These are phyloP conservation scores for Monosporascus sp. DNA, from an alignment of 2,329 filamentous ascomycete species.

Conservation along the genomic window DNA sequence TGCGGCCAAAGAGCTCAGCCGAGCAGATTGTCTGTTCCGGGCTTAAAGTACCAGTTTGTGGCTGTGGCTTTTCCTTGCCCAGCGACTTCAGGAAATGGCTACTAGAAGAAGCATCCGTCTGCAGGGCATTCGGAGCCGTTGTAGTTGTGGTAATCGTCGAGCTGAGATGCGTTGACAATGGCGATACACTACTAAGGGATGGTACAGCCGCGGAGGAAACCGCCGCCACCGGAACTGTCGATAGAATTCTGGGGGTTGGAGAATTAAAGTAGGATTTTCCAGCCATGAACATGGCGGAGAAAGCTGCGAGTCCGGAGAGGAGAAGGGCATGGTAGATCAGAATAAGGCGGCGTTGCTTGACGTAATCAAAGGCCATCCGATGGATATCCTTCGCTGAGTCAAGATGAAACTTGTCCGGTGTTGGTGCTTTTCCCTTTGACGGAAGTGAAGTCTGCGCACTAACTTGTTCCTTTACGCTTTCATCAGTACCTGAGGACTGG, in stretches of 20 bases:
- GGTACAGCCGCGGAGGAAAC: slow-evolving; percentile 20
- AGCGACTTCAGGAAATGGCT: slow-evolving; percentile 36
- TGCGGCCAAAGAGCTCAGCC: slow-evolving; percentile 39
- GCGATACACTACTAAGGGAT: slow-evolving; percentile 11
- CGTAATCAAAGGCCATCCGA: slow-evolving; percentile 3
- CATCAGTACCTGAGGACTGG: neutral
- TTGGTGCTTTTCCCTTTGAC: neutral
- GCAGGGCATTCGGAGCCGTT: slow-evolving; percentile 26
- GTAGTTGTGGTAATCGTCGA: slow-evolving; percentile 23
- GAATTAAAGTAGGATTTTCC: slow-evolving; percentile 14
- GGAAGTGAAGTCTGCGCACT: neutral
- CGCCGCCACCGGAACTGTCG: slow-evolving; percentile 27
- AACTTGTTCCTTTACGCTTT: neutral
- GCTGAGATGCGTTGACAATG: slow-evolving; percentile 16
- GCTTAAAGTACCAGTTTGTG: slow-evolving; percentile 16
- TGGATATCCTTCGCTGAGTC: neutral
- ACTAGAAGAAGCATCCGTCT: slow-evolving; percentile 26
- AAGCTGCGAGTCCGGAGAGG: slow-evolving; percentile 11
- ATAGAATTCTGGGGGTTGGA: slow-evolving; percentile 16
- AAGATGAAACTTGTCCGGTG: neutral
- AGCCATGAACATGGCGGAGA: slow-evolving; percentile 1
- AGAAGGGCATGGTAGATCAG: slow-evolving; percentile 6
- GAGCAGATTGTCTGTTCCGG: slow-evolving; percentile 36
- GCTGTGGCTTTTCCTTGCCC: slow-evolving; percentile 31
- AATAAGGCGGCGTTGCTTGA: slow-evolving; percentile 11